These are phyloP conservation scores for Linum usitatissimum DNA, from an alignment of 345 rosid genomes.

Conservation along the genomic window DNA sequence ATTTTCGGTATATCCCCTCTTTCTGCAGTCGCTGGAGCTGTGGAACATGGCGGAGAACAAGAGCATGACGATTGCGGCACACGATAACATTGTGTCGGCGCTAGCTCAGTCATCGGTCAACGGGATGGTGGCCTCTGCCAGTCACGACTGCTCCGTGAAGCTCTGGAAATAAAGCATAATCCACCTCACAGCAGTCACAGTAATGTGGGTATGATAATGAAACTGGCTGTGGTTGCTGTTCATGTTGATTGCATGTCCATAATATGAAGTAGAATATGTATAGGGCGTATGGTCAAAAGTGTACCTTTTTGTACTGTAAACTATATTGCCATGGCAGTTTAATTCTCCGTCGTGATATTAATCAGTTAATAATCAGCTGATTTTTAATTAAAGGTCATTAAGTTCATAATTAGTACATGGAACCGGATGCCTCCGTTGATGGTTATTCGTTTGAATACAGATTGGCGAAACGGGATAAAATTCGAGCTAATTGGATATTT, in stretches of 20 bases:
- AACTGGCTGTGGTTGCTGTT: background rate
- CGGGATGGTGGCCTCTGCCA: conserved; percentile 58
- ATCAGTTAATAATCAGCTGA: background rate
- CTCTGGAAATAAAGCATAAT: conserved; percentile 36
- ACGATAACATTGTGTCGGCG: conserved; percentile 43
- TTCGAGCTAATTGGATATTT: no score
- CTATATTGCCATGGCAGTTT: background rate
- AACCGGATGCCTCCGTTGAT: no score
- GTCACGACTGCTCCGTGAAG: conserved; percentile 55
- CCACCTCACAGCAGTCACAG: background rate
- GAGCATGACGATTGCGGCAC: conserved; percentile 44
- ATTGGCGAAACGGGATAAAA: no score
- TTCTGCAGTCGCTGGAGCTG: conserved; percentile 46
- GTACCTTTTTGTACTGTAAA: no score
- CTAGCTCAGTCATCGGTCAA: conserved; percentile 38
- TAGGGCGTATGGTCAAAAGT: background rate
- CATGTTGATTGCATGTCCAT: background rate
- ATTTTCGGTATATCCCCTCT: no score
- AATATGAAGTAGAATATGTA: background rate
- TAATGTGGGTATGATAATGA: background rate
- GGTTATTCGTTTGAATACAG: no score
- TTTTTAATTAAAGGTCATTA: background rate
- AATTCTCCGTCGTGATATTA: background rate
- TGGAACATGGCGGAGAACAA: conserved; percentile 61
- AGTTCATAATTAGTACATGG: no score